Conservation (phyloP, 2,329 filamentous ascomycete species). For the Talaromyces sp. region DNA sequence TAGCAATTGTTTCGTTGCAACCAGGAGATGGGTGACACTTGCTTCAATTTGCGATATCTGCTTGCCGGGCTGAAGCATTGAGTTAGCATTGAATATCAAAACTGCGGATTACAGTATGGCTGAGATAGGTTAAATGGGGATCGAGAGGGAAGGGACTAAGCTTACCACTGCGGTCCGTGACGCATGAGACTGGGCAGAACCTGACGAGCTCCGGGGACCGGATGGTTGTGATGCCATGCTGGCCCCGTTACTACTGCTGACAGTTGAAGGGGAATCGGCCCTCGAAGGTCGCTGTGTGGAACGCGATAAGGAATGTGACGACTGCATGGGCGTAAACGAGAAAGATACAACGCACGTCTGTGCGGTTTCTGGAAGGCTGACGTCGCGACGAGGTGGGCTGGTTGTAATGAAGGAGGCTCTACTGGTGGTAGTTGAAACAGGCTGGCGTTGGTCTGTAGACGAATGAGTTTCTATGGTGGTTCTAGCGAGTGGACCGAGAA, state of each 20-base stretch:
- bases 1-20: constrained; percentile 94
- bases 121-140: background rate
- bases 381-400: background rate
- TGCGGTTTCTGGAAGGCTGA: background rate
- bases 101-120: background rate
- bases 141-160: constrained; percentile 22
- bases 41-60: constrained; percentile 96
- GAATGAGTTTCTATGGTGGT: background rate
- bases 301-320: constrained; percentile 25
- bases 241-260: constrained; percentile 46
- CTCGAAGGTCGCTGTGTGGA: constrained; percentile 59
- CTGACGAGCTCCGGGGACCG: constrained; percentile 60
- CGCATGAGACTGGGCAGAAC: constrained; percentile 58
- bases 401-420: background rate
- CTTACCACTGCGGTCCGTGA: constrained; percentile 56
- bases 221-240: constrained; percentile 51
- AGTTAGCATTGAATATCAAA: background rate
- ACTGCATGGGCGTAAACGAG: constrained; percentile 17
- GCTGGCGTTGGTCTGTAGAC: background rate
- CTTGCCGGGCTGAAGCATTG: constrained; percentile 55
- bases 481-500: background rate
- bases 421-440: background rate
- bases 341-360: constrained; percentile 4
- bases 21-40: constrained; percentile 93
- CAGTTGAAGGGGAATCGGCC: constrained; percentile 45